Evolutionary conservation across 306 rosid species (phyloP).

Genomic region (Sesbania bispinosa): DNA sequence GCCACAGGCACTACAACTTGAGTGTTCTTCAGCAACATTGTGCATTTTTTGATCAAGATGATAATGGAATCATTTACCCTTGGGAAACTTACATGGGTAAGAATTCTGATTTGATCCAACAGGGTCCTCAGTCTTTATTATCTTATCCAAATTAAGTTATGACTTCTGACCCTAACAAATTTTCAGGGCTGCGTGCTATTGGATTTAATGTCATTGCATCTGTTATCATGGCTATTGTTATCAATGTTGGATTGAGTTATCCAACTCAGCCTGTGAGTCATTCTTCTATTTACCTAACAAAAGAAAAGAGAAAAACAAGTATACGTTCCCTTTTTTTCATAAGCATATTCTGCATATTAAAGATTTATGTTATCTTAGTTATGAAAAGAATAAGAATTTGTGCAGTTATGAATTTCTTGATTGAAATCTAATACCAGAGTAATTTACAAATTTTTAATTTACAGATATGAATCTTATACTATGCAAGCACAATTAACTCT

Average conservation of each 20-base stretch:
- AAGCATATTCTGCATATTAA: background rate
- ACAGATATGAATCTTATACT: too few species aligned
- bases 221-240: constrained; percentile 34
- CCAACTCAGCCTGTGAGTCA: constrained; percentile 70
- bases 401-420: background rate
- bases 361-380: background rate
- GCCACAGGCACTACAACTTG: constrained; percentile 51
- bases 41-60: constrained; percentile 75
- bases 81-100: constrained; percentile 83
- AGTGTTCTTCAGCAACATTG: constrained; percentile 82
- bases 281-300: background rate
- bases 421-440: background rate
- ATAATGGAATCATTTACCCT: constrained; percentile 76
- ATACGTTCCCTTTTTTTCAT: background rate
- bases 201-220: constrained; percentile 68
- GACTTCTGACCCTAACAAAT: background rate
- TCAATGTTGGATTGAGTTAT: constrained; percentile 55
- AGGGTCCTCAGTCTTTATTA: background rate
- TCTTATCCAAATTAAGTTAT: background rate
- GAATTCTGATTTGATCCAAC: background rate
- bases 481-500: too few species aligned
- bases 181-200: constrained; percentile 62
- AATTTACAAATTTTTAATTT: too few species aligned
- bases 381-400: background rate
- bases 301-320: too few species aligned